Conservation (phyloP, 352 stramenopile genomes). For the Phytophthora sp. region DNA sequence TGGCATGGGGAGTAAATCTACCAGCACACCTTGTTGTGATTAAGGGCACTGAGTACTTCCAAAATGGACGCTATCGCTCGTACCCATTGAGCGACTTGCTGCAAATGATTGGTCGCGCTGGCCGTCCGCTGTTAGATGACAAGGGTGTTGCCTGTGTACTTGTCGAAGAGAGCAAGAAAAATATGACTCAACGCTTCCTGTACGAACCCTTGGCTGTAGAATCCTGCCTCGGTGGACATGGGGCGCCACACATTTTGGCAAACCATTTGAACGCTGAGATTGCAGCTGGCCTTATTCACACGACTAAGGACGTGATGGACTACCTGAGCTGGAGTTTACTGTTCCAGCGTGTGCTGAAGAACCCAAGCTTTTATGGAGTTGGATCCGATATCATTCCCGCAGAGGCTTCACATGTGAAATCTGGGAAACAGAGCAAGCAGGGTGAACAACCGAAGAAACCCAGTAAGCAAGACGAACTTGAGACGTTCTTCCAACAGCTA, state of each 20-base stretch:
- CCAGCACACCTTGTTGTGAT: conserved; percentile 98
- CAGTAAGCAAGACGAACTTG: conserved; percentile 36
- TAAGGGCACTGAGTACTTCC: conserved; percentile 99
- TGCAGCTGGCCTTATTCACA: conserved; percentile 89
- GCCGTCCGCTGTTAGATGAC: conserved; percentile 95
- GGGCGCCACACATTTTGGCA: conserved; percentile 54
- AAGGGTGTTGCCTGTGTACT: conserved; percentile 97
- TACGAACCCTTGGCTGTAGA: conserved; percentile 98
- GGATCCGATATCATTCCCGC: conserved; percentile 19
- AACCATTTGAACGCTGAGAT: conserved; percentile 99
- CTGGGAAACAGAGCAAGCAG: conserved; percentile 27
- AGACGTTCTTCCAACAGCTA: conserved; percentile 86
- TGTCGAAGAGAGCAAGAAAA: conserved; percentile 98
- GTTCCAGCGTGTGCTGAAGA: conserved; percentile 95
- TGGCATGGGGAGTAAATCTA: conserved; percentile 97
- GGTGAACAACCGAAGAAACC: conserved; percentile 22
- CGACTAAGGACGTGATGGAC: conserved; percentile 90
- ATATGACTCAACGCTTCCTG: conserved; percentile 98
- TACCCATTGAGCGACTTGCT: conserved; percentile 98
- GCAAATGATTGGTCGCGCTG: conserved; percentile 99
- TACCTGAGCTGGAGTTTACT: conserved; percentile 99
- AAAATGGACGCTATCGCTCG: conserved; percentile 95
- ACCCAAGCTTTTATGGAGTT: conserved; percentile 96
- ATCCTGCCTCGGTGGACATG: conserved; percentile 90
- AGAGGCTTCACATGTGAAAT: not conserved